Percentiles rank a stretch among this genome's conserved stretches.
phyloP scores from a whole-genome alignment of 78 protist species.

The Planoprotostelium fungivorum region DNA sequence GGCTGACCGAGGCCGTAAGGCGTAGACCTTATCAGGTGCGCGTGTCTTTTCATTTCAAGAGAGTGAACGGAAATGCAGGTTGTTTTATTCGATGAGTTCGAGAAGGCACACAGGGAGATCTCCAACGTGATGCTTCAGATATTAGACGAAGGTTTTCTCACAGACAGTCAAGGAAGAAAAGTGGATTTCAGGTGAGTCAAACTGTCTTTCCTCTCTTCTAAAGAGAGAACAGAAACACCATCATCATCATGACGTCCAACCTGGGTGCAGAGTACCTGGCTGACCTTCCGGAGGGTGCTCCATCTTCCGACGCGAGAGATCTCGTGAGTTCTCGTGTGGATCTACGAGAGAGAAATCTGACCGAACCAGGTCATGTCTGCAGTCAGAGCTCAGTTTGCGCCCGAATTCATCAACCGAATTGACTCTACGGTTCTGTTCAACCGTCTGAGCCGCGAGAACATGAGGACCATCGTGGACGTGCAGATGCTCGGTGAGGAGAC shows the following conservation, averaged over 20 bases:
- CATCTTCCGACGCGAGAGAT: slow-evolving; percentile 20
- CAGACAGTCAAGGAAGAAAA: slow-evolving; percentile 93
- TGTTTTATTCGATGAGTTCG: slow-evolving; percentile 60
- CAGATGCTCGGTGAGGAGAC: slow-evolving; percentile 22
- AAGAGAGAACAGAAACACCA: slow-evolving; percentile 48
- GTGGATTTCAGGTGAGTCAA: slow-evolving; percentile 79
- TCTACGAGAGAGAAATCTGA: neutral
- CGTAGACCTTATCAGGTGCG: slow-evolving; percentile 95
- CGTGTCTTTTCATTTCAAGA: too few relatives aligned
- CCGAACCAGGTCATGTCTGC: slow-evolving; percentile 55
- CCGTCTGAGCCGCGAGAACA: slow-evolving; percentile 50
- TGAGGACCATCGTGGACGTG: slow-evolving; percentile 50
- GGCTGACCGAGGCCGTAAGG: slow-evolving; percentile 97
- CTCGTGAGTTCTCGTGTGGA: neutral
- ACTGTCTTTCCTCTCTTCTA: neutral
- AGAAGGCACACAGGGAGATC: slow-evolving; percentile 87
- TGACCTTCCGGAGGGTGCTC: slow-evolving; percentile 33
- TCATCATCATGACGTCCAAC: slow-evolving; percentile 93
- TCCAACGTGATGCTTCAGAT: slow-evolving; percentile 91
- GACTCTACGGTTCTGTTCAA: slow-evolving; percentile 90
- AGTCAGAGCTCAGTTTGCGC: slow-evolving; percentile 79
- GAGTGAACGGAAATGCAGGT: too few relatives aligned
- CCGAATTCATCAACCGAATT: slow-evolving; percentile 96
- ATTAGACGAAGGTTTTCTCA: slow-evolving; percentile 97
- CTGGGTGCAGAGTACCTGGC: slow-evolving; percentile 83